Evolutionary conservation across 2,329 filamentous ascomycete species (phyloP), one percentile per base, ranked within the genome.

Genomic region (Orbilia ellipsospora): DNA sequence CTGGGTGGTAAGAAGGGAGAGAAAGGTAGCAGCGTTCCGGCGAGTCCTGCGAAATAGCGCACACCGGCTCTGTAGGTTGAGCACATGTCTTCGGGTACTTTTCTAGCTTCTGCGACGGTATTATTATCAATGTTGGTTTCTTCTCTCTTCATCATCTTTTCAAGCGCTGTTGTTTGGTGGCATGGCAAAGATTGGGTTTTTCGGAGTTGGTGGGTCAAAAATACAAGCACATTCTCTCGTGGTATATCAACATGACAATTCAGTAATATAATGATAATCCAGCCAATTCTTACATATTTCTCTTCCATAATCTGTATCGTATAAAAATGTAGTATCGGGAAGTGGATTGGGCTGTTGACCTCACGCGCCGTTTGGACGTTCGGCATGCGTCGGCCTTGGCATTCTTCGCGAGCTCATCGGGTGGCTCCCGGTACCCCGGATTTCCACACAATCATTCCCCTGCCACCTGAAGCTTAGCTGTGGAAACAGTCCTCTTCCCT

Each of bases 361-460:
- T 52, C 18, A 23, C 10, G 48, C 48, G 56, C 40, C 65, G 13
- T 48, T 70, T 10, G 10, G 57, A 56, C 45, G 6, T 18, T 75
- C 72, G 72, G 72, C 72, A 75, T 75, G 72, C 72, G 72, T 75
- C 72, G 72, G 72, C 62, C 72, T 75, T 75, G 72, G 72, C 72
- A 74, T 45, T 59, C 26, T 36, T 45, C 52, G 26, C 8, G 59
- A 64, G 69, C 63, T 67, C 63, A 59, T 61, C 60, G 54, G 31
- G 40, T 23, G n/a, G n/a, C 16, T n/a, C 18, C 36, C 13, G 62
- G 52, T 64, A 64, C 72, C 72, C 64, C 72, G 54, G 64, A 69
- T 69, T 75, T 28, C 52, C 57, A 56, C 26, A 6, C 51, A 36
- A 36, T 7, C 31, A 36, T 23, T 26, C 50, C 62, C 72, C 66